phyloP scores from a whole-genome alignment of 192 early-diverging fungal genomes.

The Oehlia diaphana region DNA sequence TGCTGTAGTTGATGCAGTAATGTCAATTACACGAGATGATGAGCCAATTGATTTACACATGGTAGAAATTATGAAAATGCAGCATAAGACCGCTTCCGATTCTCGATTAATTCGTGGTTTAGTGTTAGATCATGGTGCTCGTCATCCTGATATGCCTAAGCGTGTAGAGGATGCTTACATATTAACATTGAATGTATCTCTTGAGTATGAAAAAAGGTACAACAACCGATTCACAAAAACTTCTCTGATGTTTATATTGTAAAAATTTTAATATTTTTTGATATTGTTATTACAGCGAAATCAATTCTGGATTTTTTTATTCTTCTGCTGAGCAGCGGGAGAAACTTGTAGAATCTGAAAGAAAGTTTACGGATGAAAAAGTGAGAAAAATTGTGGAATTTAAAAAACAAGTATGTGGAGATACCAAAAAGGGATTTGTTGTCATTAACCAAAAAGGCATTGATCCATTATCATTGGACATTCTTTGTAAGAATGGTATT shows the following conservation, averaged over 20 bases:
- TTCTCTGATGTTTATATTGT: conserved; percentile 34
- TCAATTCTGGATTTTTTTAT: conserved; percentile 99
- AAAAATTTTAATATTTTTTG: neutral
- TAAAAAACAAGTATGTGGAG: conserved; percentile 91
- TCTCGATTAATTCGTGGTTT: conserved; percentile 90
- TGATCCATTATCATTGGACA: conserved; percentile 95
- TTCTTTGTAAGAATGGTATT: conserved; percentile 94
- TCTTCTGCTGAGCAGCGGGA: conserved; percentile 97
- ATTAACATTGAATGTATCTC: conserved; percentile 93
- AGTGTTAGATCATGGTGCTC: conserved; percentile 97
- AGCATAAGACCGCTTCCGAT: conserved; percentile 98
- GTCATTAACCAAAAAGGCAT: conserved; percentile 99
- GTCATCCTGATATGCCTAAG: conserved; percentile 99
- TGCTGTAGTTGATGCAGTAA: conserved; percentile 95
- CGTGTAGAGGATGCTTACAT: conserved; percentile 84
- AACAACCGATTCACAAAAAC: neutral
- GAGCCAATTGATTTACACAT: conserved; percentile 97
- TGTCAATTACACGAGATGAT: conserved; percentile 77
- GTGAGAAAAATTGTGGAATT: conserved; percentile 94
- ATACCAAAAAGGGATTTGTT: conserved; percentile 87
- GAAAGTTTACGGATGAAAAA: conserved; percentile 92
- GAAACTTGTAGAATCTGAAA: conserved; percentile 97
- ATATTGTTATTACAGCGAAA: conserved; percentile 54
- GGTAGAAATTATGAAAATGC: conserved; percentile 99
- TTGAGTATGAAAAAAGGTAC: conserved; percentile 98